phyloP scores from a whole-genome alignment of 805 yeast species.

The Cyberlindnera euphorbiae region DNA sequence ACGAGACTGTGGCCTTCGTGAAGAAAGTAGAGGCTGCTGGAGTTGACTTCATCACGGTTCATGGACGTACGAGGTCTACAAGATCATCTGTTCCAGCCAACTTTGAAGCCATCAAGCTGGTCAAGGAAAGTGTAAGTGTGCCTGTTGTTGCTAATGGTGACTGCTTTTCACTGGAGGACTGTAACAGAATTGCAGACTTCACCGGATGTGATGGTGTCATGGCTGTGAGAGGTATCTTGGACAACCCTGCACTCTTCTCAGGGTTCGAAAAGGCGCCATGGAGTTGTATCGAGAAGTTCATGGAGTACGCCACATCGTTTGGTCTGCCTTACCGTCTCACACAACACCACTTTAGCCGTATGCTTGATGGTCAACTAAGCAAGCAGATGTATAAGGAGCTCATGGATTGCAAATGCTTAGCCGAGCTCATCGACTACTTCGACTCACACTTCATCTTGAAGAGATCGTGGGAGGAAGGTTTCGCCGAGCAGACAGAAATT shows the following conservation, averaged over 20 bases:
- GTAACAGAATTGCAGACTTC: conserved; percentile 49
- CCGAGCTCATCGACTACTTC: conserved; percentile 77
- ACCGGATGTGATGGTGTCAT: conserved; percentile 91
- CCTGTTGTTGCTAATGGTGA: conserved; percentile 99
- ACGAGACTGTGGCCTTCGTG: conserved; percentile 71
- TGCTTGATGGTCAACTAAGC: conserved; percentile 58
- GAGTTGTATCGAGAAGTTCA: conserved; percentile 81
- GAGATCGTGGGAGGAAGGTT: conserved; percentile 65
- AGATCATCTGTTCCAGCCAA: conserved; percentile 82
- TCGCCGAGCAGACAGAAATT: conserved; percentile 49
- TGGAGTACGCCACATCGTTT: conserved; percentile 71
- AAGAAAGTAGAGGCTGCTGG: conserved; percentile 76
- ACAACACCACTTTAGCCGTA: conserved; percentile 86
- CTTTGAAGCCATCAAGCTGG: conserved; percentile 68
- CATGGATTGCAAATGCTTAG: conserved; percentile 54
- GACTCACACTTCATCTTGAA: conserved; percentile 63
- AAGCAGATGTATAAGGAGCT: conserved; percentile 51
- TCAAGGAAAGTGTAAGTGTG: conserved; percentile 45
- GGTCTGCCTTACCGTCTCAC: conserved; percentile 81
- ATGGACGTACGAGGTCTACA: conserved; percentile 84
- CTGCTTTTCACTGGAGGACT: conserved; percentile 66
- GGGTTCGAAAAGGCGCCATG: conserved; percentile 78
- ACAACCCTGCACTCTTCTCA: conserved; percentile 84
- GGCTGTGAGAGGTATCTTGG: conserved; percentile 87
- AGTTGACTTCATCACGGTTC: conserved; percentile 90